phyloP scores from a whole-genome alignment of 2,329 filamentous ascomycete species.

The Massarina eburnea region DNA sequence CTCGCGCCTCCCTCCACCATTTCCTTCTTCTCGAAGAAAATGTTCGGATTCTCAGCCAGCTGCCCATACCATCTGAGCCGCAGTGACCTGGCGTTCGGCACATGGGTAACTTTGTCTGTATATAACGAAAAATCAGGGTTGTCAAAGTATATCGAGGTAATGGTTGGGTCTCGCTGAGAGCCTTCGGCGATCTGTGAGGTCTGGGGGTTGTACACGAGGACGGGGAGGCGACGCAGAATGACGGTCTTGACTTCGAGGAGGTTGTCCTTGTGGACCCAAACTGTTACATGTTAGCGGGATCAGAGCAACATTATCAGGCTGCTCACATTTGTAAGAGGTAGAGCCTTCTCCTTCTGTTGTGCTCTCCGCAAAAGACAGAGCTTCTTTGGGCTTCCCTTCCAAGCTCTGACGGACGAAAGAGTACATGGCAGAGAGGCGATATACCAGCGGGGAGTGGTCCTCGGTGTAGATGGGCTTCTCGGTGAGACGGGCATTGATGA shows the following conservation, averaged over 20 bases:
- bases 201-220: conserved; percentile 90
- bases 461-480: conserved; percentile 93
- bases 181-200: conserved; percentile 79
- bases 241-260: conserved; percentile 95
- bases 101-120: conserved; percentile 76
- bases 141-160: conserved; percentile 97
- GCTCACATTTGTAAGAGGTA: conserved; percentile 81
- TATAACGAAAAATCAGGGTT: conserved; percentile 85
- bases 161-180: conserved; percentile 76
- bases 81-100: conserved; percentile 76
- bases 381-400: conserved; percentile 57
- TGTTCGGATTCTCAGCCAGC: conserved; percentile 73
- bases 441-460: conserved; percentile 86
- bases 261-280: conserved; percentile 97
- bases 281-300: conserved; percentile 48
- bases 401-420: conserved; percentile 87
- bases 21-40: conserved; percentile 87
- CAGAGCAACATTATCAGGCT: not conserved
- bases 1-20: conserved; percentile 75
- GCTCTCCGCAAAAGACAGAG: conserved; percentile 49
- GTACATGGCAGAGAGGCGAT: conserved; percentile 90
- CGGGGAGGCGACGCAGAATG: conserved; percentile 85
- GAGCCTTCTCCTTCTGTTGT: conserved; percentile 63
- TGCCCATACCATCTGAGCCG: conserved; percentile 91
- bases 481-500: conserved; percentile 88